Evolutionary conservation across 2,329 filamentous ascomycete genomes (phyloP).

Genomic region (Calonectria fujianensis): DNA sequence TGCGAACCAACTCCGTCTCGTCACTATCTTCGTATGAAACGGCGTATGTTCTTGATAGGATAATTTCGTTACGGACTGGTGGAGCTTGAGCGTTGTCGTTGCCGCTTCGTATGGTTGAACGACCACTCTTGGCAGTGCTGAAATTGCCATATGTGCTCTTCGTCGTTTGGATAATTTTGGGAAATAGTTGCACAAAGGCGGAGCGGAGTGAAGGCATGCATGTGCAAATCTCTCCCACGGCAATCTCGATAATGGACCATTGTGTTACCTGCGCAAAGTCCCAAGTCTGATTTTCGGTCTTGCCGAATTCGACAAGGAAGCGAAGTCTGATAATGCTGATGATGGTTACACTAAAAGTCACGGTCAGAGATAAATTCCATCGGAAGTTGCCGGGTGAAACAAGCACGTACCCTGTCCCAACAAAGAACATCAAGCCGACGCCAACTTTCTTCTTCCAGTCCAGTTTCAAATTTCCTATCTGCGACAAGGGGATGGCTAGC

Average conservation of each 20-base stretch:
- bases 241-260: conserved; percentile 22
- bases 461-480: conserved; percentile 2
- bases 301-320: conserved; percentile 10
- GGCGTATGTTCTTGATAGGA: conserved; percentile 10
- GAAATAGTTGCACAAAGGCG: not conserved
- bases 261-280: not conserved
- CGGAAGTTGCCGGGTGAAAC: no score
- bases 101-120: not conserved
- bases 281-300: conserved; percentile 13
- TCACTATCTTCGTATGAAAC: conserved; percentile 6
- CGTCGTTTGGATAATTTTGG: not conserved
- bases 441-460: conserved; percentile 28
- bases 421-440: conserved; percentile 25
- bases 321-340: conserved; percentile 16
- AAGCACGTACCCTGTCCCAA: conserved; percentile 11
- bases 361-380: no score
- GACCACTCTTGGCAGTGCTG: not conserved
- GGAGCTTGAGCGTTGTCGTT: not conserved
- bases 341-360: not conserved
- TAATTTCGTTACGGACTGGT: not conserved
- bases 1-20: conserved; percentile 5
- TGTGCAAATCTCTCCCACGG: conserved; percentile 17
- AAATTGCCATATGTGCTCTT: not conserved
- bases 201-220: conserved; percentile 14
- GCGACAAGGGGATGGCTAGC: conserved; percentile 22